A percentile compares a stretch with the other conserved stretches of the same genome.
phyloP scores from a whole-genome alignment of 2,329 filamentous ascomycete species.

The Neophaeococcomyces mojaviensis region DNA sequence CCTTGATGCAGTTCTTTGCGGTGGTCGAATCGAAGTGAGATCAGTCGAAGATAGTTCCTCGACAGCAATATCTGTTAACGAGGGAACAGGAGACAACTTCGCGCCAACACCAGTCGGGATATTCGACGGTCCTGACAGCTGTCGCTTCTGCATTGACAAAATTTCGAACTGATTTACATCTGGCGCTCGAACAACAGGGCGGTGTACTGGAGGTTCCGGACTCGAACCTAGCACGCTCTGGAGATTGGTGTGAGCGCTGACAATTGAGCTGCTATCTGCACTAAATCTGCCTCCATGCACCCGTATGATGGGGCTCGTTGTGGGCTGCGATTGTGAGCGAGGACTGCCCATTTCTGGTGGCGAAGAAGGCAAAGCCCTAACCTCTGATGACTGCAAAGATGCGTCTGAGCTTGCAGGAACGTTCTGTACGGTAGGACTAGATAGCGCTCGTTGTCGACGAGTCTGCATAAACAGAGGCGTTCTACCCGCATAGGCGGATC shows the following conservation, averaged over 20 bases:
- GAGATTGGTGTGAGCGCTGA: constrained; percentile 28
- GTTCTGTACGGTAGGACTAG: constrained; percentile 32
- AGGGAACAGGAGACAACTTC: constrained; percentile 39
- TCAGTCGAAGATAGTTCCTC: constrained; percentile 15
- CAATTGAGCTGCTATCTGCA: constrained; percentile 15
- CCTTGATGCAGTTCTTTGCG: neutral
- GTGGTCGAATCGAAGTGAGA: constrained; percentile 1
- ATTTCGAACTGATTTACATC: constrained; percentile 37
- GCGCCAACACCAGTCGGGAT: constrained; percentile 15
- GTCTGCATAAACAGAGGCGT: constrained; percentile 5
- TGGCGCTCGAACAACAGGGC: constrained; percentile 26
- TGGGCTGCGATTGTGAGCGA: constrained; percentile 7
- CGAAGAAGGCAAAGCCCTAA: constrained; percentile 13
- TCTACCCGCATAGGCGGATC: constrained; percentile 12
- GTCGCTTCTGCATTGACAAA: constrained; percentile 23
- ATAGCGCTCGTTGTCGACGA: constrained; percentile 21
- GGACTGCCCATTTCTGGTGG: constrained; percentile 9
- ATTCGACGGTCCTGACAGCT: constrained; percentile 19
- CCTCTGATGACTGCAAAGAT: constrained; percentile 10
- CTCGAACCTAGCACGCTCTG: constrained; percentile 30
- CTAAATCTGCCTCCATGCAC: constrained; percentile 11
- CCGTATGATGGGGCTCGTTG: constrained; percentile 19
- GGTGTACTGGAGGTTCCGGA: constrained; percentile 21
- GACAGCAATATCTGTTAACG: constrained; percentile 30
- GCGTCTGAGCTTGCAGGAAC: constrained; percentile 29